Percentiles rank a stretch among this genome's conserved stretches.
Conservation (phyloP, 2,329 filamentous ascomycete genomes). For the Fusarium sp. region DNA sequence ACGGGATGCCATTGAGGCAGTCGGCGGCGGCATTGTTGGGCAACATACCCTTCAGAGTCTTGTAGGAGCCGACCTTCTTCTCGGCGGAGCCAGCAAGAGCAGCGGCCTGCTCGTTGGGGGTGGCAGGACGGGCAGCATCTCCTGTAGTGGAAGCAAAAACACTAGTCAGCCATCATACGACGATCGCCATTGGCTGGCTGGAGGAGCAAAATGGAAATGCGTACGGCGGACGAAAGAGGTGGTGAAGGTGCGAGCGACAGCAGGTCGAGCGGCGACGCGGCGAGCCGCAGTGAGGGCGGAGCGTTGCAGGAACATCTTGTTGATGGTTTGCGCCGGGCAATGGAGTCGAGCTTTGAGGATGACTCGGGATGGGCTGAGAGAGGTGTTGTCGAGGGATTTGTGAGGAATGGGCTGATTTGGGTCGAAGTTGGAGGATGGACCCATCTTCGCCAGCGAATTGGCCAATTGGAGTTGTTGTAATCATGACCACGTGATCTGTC, state of each 20-base stretch:
- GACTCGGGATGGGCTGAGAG: slow-evolving; percentile 38
- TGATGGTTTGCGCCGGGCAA: slow-evolving; percentile 37
- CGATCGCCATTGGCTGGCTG: slow-evolving; percentile 37
- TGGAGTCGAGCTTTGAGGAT: slow-evolving; percentile 35
- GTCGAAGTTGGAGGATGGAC: slow-evolving; percentile 46
- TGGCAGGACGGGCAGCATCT: slow-evolving; percentile 50
- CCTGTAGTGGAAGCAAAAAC: slow-evolving; percentile 42
- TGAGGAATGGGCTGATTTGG: slow-evolving; percentile 57
- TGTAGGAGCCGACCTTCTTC: slow-evolving; percentile 58
- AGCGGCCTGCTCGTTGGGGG: slow-evolving; percentile 50
- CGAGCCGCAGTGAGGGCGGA: slow-evolving; percentile 68
- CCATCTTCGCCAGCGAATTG: slow-evolving; percentile 47
- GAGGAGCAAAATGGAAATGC: slow-evolving; percentile 41
- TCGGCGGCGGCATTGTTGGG: slow-evolving; percentile 26
- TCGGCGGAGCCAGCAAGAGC: slow-evolving; percentile 50
- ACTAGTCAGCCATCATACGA: slow-evolving; percentile 47
- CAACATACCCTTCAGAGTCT: slow-evolving; percentile 58
- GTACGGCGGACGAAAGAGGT: slow-evolving; percentile 70
- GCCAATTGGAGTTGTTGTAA: slow-evolving; percentile 44
- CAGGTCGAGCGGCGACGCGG: slow-evolving; percentile 63
- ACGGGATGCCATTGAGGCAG: slow-evolving; percentile 16
- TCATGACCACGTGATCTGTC: slow-evolving; percentile 46
- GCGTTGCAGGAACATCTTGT: slow-evolving; percentile 69
- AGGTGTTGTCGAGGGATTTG: slow-evolving; percentile 57
- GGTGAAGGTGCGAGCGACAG: slow-evolving; percentile 66